Base-by-base conservation (phyloP, 441 rosid genomes). In the Pelargonium cotyledonis region DNA sequence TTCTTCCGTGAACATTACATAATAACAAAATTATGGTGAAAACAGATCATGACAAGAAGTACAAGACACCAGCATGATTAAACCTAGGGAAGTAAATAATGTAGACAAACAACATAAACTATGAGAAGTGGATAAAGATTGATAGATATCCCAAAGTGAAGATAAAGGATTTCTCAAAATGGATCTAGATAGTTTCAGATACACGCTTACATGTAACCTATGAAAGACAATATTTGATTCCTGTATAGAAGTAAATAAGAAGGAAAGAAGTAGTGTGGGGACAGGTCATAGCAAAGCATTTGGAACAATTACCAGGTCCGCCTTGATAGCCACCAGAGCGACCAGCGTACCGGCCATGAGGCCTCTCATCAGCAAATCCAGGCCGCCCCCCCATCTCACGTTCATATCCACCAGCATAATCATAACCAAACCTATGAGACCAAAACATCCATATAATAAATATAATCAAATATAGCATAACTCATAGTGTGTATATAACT, bases 331-430 rank as follows among this genome's bases (percentile, higher is more conserved):
- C 90, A 75, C 86, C 85, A 61, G 57, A 14, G 57, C 97, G 92
- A 72, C 94, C 91, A 72, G 75, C 68, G 78, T 74, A 84, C 72
- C 95, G 84, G 44, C 89, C 84, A 73, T 80, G 90, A 80, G 87
- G 82, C 76, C 98, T 83, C 11, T 89, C 99, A 8, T 92, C 97
- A 71, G 75, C 82, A 74, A 85, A 88, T 62, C 81, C 88, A 60
- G 84, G 84, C 77, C 97, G 89, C n/a, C 95, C 96, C 14, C 90
- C 95, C 85, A 87, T 81, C 62, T 89, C 96, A 73, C 92, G 95
- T n/a, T 88, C 98, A 74, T 86, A 87, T 74, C 89, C 96, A 80
- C 90, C 88, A 70, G 78, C 85, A 72, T 85, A 74, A 72, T 90
- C 97, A 74, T 85, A 81, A 19, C 96, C 92, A 81, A 86, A 86